Evolutionary conservation across 2,329 filamentous ascomycete species (phyloP).

Genomic region (Fonsecaea multimorphosa): DNA sequence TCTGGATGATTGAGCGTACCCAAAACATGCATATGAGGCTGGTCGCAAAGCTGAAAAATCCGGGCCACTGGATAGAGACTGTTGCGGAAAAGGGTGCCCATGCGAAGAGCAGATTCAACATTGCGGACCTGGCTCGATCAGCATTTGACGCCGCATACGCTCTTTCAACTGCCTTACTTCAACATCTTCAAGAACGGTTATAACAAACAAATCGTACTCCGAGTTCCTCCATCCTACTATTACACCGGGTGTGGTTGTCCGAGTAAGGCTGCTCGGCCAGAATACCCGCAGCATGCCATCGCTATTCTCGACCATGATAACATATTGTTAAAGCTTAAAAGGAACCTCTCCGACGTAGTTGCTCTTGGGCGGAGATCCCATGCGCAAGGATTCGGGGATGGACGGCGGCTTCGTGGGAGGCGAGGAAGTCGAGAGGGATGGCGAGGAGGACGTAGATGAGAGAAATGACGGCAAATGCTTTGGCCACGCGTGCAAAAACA

Average conservation of each 20-base stretch:
- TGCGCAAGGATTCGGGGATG: conserved; percentile 79
- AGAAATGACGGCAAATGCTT: conserved; percentile 82
- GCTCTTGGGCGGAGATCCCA: conserved; percentile 92
- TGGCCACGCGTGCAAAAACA: conserved; percentile 86
- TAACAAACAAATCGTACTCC: conserved; percentile 84
- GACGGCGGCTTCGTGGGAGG: conserved; percentile 72
- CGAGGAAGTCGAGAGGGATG: conserved; percentile 82
- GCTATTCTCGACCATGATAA: conserved; percentile 69
- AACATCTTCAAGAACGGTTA: conserved; percentile 86
- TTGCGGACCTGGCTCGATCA: conserved; percentile 64
- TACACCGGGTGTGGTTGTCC: conserved; percentile 76
- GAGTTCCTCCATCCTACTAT: conserved; percentile 97
- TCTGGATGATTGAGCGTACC: conserved; percentile 74
- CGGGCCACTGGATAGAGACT: conserved; percentile 78
- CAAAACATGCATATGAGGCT: conserved; percentile 81
- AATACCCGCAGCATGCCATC: conserved; percentile 94
- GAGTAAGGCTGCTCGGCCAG: conserved; percentile 87
- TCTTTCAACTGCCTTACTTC: conserved; percentile 65
- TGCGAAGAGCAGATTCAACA: conserved; percentile 85
- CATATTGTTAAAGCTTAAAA: conserved; percentile 70
- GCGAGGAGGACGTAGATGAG: conserved; percentile 83
- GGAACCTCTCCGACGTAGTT: conserved; percentile 89
- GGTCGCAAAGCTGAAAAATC: conserved; percentile 84
- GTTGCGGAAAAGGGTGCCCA: conserved; percentile 81
- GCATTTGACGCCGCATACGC: background rate